Base-by-base conservation (phyloP, 495 filamentous ascomycete genomes). In the Neurospora sp. region DNA sequence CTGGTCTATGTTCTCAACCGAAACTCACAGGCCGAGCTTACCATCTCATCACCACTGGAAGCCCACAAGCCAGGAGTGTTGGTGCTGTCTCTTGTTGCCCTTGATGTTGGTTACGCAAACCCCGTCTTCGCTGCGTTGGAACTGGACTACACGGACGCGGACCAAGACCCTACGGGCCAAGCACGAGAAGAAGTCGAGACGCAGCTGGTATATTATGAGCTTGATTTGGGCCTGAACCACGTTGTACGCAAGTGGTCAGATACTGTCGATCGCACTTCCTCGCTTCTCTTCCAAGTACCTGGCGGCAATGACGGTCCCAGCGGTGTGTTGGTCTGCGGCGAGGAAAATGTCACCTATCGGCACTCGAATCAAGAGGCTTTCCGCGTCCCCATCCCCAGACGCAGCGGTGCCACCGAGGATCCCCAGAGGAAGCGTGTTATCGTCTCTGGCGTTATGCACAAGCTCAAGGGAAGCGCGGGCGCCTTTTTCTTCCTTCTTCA, bases 1-100 rank as follows among this genome's bases (percentile, higher is more conserved):
- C 92, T 99, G 76, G 96, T 98, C 79, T 99, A 98, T 82, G 95
- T 98, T 78, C 87, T 99, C 71, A 98, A 98, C 84, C 92, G 96
- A 45, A 97, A 97, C 83, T 88, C 94, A 43, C 93, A 97, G 83
- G 94, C 93, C 39, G 94, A 97, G 80, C 87, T 98, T 78, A 96
- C 94, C 36, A 98, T 98, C 45, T 99, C 96, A 7, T 98, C 94
- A 19, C 95, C 96, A 2, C 85, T 98, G n/a, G 96, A 98, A 83
- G 96, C 96, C 7, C 96, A 98, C 82, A 96, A 94, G 81, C 89
- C 93, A n/a, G 94, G 97, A 71, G 96, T 93, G 1, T 81, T 98
- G 70, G 94, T 98, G 19, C 94, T 97, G 74, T 92, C 92, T 10
- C 82, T 98, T 76, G 90, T 91, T 11, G 92, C 92, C 3, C 81